phyloP scores from a whole-genome alignment of 257 asterid genomes.

The Buddleja alternifolia region DNA sequence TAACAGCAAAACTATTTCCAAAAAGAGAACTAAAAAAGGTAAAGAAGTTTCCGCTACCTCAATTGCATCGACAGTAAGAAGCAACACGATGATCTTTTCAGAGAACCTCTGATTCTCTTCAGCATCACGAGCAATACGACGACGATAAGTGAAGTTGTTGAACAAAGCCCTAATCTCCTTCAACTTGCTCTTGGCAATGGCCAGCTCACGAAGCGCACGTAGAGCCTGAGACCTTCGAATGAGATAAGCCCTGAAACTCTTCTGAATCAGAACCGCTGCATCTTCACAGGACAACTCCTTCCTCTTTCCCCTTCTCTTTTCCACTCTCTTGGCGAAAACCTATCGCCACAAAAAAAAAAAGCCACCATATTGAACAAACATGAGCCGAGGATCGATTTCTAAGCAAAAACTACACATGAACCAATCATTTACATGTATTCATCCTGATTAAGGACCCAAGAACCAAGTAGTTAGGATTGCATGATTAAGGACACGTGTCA shows the following conservation, averaged over 20 bases:
- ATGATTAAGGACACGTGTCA: too few relatives aligned
- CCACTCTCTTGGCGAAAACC: slow-evolving; percentile 83
- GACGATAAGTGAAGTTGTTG: slow-evolving; percentile 90
- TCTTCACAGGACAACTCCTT: slow-evolving; percentile 68
- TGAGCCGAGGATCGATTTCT: too few relatives aligned
- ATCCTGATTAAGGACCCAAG: too few relatives aligned
- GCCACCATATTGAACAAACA: too few relatives aligned
- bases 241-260: slow-evolving; percentile 72
- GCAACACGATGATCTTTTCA: slow-evolving; percentile 86
- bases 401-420: too few relatives aligned
- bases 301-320: slow-evolving; percentile 71
- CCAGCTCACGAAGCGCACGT: slow-evolving; percentile 90
- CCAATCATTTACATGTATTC: too few relatives aligned
- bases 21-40: background rate
- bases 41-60: slow-evolving; percentile 52
- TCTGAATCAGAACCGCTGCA: slow-evolving; percentile 76
- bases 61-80: slow-evolving; percentile 93
- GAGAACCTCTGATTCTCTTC: slow-evolving; percentile 92
- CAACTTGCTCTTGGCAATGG: slow-evolving; percentile 85
- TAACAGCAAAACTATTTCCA: background rate
- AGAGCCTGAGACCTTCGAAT: slow-evolving; percentile 79
- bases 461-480: too few relatives aligned
- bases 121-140: slow-evolving; percentile 64
- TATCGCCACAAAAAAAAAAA: slow-evolving; percentile 19
- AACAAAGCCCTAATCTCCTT: slow-evolving; percentile 87